phyloP scores from a whole-genome alignment of 345 rosid species.

The Populus simonii region DNA sequence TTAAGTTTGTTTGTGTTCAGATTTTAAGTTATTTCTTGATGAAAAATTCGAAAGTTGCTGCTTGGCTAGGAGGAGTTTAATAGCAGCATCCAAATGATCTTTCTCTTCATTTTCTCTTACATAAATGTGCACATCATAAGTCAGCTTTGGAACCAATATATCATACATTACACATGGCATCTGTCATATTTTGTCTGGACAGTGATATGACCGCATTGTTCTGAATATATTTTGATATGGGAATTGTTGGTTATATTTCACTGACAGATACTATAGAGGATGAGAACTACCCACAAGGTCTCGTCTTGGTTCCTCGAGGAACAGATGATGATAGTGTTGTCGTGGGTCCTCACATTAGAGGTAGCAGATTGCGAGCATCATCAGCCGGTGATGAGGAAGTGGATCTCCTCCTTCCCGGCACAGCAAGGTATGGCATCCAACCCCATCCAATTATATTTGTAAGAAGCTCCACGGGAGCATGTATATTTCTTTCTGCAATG shows the following conservation, averaged over 20 bases:
- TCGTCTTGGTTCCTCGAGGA: slow-evolving; percentile 88
- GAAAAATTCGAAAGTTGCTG: too few species aligned
- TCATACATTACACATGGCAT: neutral
- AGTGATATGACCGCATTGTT: neutral
- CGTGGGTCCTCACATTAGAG: slow-evolving; percentile 86
- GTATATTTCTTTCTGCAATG: too few species aligned
- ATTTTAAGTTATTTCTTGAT: too few species aligned
- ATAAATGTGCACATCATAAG: neutral
- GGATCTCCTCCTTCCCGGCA: slow-evolving; percentile 97
- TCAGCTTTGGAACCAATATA: neutral
- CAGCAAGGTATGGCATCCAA: slow-evolving; percentile 69
- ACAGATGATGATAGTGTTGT: slow-evolving; percentile 59
- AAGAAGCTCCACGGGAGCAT: neutral
- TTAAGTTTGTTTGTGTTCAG: too few species aligned
- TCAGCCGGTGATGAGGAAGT: slow-evolving; percentile 89
- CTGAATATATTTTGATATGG: neutral
- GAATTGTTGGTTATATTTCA: slow-evolving; percentile 15
- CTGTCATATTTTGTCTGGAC: neutral
- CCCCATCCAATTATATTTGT: neutral
- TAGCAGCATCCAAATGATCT: neutral
- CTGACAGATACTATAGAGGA: slow-evolving; percentile 65
- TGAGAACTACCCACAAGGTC: slow-evolving; percentile 84
- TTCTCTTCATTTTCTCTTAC: neutral
- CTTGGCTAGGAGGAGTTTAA: neutral
- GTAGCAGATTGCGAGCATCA: slow-evolving; percentile 81